Base-by-base conservation (phyloP, 148 eudicot species). In the Vaccinium corymbosum region DNA sequence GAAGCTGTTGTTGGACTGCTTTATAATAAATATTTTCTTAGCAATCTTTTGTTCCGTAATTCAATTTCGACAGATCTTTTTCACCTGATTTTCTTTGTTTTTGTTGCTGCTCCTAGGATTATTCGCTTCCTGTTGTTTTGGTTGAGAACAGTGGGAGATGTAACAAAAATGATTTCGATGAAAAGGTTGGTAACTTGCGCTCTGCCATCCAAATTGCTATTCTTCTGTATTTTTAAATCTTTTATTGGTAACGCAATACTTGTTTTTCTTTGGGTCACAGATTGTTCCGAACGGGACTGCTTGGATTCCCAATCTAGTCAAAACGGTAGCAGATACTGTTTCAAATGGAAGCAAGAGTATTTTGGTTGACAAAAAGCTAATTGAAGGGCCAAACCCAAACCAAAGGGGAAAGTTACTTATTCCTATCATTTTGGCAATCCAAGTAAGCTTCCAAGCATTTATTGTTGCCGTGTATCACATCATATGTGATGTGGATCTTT, bases 71-170 rank as follows among this genome's bases (percentile, higher is more conserved):
- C 32, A 79, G 42, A 12, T 6, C 16, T 52, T 51, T 52, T 59
- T 80, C 38, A 71, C 80, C 83, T 80, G 35, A 75, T 62, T 61
- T 74, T 57, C 50, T 73, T 61, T 68, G 56, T 48, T 83, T 78
- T 22, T 38, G 59, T 61, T 64, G n/a, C 52, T 90, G 82, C 66
- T 90, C 25, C 49, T 84, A 97, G 99, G 91, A 78, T 75, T 86
- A 87, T 66, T 78, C 88, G 76, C 87, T 94, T 81, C 98, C 99
- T 77, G 92, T 97, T 79, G 91, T 92, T 86, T 88, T 95, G 92
- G 99, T 95, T 84, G 99, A 97, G 93, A 97, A 97, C 91, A 97
- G 95, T 85, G 98, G 98, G 81, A 93, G 99, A 88, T 97, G 99
- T 89, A 91, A 86, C 82, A 97, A 90, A 89, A 97, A 95, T 82